Conservation (phyloP, 345 rosid genomes). For the Anastatica hierochuntica region DNA sequence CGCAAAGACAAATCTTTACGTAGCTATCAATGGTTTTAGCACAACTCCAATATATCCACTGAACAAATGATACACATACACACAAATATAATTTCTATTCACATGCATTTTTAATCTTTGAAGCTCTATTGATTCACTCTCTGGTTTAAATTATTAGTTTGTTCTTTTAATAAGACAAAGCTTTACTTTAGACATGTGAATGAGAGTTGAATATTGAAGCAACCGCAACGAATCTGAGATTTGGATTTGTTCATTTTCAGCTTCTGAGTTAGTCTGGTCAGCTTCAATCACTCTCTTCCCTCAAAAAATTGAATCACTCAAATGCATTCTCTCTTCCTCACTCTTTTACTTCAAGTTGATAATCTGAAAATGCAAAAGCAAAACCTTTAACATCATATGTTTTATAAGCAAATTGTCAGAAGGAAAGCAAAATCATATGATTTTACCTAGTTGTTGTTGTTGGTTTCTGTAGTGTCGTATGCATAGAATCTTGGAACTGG, state of each 20-base stretch:
- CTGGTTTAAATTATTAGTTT: conserved; percentile 18
- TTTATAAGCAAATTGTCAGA: neutral
- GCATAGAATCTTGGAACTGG: conserved; percentile 24
- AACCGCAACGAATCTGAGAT: conserved; percentile 5
- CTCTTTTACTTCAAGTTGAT: conserved; percentile 12
- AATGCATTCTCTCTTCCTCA: too few species aligned
- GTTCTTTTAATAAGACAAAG: conserved; percentile 4
- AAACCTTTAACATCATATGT: neutral
- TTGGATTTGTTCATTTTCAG: neutral
- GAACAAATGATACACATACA: conserved; percentile 11
- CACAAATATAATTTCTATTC: conserved; percentile 14
- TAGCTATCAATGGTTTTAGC: neutral
- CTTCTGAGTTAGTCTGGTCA: conserved; percentile 12
- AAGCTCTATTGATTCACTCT: conserved; percentile 1
- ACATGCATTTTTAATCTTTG: conserved; percentile 10
- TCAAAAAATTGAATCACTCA: conserved; percentile 6
- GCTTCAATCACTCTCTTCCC: conserved; percentile 14
- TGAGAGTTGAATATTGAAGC: conserved; percentile 9
- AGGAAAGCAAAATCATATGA: too few species aligned
- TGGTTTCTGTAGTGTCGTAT: conserved; percentile 18
- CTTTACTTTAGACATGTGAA: conserved; percentile 1
- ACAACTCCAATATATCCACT: too few species aligned
- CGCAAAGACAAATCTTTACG: conserved; percentile 14
- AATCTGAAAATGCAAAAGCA: conserved; percentile 16
- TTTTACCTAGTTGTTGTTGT: conserved; percentile 23